Conservation (phyloP, 139 green algal species). For the Deuterostichococcus epilithicus region DNA sequence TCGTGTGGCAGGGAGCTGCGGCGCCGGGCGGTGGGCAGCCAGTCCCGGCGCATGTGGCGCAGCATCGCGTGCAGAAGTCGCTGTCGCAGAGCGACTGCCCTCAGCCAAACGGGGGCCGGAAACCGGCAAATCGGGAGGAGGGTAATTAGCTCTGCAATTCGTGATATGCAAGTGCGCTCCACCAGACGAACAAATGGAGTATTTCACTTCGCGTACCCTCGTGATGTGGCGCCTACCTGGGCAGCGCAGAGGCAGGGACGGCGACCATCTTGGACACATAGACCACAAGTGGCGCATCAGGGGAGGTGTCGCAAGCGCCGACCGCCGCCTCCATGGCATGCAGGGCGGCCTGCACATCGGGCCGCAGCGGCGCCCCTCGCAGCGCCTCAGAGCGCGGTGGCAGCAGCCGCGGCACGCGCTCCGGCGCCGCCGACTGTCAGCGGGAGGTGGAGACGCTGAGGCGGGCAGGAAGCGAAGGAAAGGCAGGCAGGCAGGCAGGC, state of each 20-base stretch:
- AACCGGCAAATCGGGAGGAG: background rate
- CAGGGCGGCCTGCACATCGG: constrained; percentile 7
- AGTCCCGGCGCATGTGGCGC: background rate
- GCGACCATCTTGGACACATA: constrained; percentile 96
- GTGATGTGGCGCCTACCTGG: constrained; percentile 17
- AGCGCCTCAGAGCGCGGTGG: constrained; percentile 12
- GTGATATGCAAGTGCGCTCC: too few species aligned
- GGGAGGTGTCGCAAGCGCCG: constrained; percentile 25
- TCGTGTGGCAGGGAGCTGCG: background rate
- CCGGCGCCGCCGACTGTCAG: constrained; percentile 43
- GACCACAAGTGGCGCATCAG: constrained; percentile 64
- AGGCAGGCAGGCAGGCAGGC: too few species aligned
- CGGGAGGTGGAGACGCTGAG: too few species aligned
- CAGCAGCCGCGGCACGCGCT: constrained; percentile 56
- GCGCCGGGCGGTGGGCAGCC: background rate
- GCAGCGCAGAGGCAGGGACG: constrained; percentile 60
- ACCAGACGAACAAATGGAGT: too few species aligned
- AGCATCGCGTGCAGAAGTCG: background rate
- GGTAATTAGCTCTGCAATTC: background rate
- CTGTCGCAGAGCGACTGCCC: background rate
- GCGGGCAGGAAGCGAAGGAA: too few species aligned
- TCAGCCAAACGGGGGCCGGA: background rate
- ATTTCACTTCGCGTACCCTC: background rate
- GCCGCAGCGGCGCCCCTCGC: constrained; percentile 2
- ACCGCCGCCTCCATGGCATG: constrained; percentile 25